phyloP scores from a whole-genome alignment of 2,329 filamentous ascomycete genomes.

The Grosmannia serpens region DNA sequence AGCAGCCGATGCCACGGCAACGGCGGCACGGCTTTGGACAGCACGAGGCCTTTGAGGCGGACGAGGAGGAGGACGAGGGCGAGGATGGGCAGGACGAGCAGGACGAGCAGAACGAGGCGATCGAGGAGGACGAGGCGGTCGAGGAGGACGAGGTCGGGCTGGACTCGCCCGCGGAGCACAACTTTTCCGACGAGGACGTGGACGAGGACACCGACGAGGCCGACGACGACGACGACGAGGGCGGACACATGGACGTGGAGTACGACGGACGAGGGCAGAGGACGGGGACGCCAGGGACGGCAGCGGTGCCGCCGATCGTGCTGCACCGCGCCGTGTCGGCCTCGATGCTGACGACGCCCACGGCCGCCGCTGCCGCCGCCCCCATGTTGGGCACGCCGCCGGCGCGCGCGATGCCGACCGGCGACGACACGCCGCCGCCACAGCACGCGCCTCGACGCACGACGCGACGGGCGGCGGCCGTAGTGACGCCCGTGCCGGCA shows the following conservation, averaged over 20 bases:
- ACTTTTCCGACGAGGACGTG: background rate
- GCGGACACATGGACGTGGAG: conserved; percentile 10
- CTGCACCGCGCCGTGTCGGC: background rate
- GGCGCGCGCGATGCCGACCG: background rate
- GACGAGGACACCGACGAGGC: background rate
- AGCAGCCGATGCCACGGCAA: background rate
- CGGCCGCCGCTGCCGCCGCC: background rate
- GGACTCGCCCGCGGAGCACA: background rate
- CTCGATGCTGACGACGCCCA: background rate
- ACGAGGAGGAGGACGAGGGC: background rate
- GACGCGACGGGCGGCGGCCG: background rate
- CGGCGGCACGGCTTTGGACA: background rate
- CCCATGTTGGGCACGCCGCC: background rate
- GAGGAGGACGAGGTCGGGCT: background rate
- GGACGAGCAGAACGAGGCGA: conserved; percentile 5
- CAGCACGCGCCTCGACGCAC: background rate
- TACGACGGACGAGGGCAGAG: background rate
- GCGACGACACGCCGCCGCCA: background rate
- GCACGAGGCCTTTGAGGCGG: background rate
- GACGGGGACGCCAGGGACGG: background rate
- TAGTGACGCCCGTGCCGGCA: background rate
- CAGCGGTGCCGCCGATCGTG: background rate
- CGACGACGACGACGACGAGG: background rate
- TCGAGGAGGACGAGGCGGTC: background rate
- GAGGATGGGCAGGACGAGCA: background rate